Evolutionary conservation across 2,329 filamentous ascomycete species (phyloP), one percentile per base, ranked within the genome.

Genomic region (Domatiomyces catenatus): DNA sequence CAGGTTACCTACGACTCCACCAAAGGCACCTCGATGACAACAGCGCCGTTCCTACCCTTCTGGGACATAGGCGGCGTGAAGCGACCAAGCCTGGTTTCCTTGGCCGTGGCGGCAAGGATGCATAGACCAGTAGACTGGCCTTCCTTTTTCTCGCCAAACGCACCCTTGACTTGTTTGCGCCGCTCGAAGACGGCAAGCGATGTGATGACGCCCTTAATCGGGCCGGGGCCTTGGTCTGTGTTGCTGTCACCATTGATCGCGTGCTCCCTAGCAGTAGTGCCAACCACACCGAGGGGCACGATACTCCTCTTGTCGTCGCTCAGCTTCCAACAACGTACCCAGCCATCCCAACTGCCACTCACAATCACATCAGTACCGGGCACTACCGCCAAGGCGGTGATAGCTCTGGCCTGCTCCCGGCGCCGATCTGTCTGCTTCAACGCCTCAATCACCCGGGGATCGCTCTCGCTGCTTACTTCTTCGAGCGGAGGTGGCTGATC

Each of bases 281-380:
- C 83, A 26, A 92, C 70, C 1, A 79, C 73, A 1, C 87, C 88
- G 6, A 87, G 67, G 0, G 78, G 69, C 61, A 92, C 81, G 44
- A 98, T 76, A 56, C 75, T 80, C 64, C 79, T 79, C 69, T 89
- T 92, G 64, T 95, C 90, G 43, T 86, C 79, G 49, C 81, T 84
- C 18, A 98, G 74, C 54, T 76, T 80, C 92, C 92, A 98, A 4
- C 83, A 83, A 47, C 90, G 76, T 52, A 98, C 75, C 66, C 79
- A 81, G 2, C 92, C 92, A 63, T 94, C 92, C 89, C 90, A 98
- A 67, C 87, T 94, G 28, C 90, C 92, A 57, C 82, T 93, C 48
- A 98, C 73, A 51, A 98, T 79, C 48, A 94, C 72, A 62, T 98
- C 88, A 4, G 87, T 90, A 65, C 89, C 95, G 0, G 92, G 90